These are phyloP conservation scores for Zygotorulaspora florentina DNA, from an alignment of 805 yeast genomes.

Conservation along the genomic window DNA sequence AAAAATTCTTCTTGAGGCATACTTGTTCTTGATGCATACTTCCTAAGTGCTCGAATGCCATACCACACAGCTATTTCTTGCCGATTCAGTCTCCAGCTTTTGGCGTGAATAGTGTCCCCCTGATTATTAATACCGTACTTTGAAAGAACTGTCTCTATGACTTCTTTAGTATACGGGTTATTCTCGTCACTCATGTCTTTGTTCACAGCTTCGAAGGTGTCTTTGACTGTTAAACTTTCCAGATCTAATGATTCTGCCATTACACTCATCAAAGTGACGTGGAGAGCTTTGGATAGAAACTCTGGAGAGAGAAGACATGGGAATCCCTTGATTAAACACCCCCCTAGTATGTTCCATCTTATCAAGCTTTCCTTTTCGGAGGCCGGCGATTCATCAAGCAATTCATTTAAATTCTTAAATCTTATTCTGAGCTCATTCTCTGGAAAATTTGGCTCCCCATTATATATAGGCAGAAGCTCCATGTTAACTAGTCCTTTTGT, in stretches of 20 bases:
- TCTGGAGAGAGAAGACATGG: slow-evolving; percentile 38
- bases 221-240: slow-evolving; percentile 30
- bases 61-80: slow-evolving; percentile 52
- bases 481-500: slow-evolving; percentile 34
- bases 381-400: slow-evolving; percentile 46
- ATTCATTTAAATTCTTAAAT: slow-evolving; percentile 31
- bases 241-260: slow-evolving; percentile 36
- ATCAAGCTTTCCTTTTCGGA: slow-evolving; percentile 50
- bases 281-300: slow-evolving; percentile 35
- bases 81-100: slow-evolving; percentile 40
- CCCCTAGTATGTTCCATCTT: slow-evolving; percentile 52
- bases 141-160: slow-evolving; percentile 47
- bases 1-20: slow-evolving; percentile 50
- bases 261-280: slow-evolving; percentile 37
- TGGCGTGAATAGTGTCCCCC: slow-evolving; percentile 9
- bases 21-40: slow-evolving; percentile 32
- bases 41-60: slow-evolving; percentile 51
- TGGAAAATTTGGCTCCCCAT: slow-evolving; percentile 29
- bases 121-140: slow-evolving; percentile 39
- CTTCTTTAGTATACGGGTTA: slow-evolving; percentile 37
- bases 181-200: slow-evolving; percentile 32
- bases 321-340: slow-evolving; percentile 48
- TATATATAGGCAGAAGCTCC: slow-evolving; percentile 36
- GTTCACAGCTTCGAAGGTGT: slow-evolving; percentile 27
- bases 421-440: slow-evolving; percentile 6